Conservation (phyloP, 495 filamentous ascomycete genomes). For the Collariella sp. region DNA sequence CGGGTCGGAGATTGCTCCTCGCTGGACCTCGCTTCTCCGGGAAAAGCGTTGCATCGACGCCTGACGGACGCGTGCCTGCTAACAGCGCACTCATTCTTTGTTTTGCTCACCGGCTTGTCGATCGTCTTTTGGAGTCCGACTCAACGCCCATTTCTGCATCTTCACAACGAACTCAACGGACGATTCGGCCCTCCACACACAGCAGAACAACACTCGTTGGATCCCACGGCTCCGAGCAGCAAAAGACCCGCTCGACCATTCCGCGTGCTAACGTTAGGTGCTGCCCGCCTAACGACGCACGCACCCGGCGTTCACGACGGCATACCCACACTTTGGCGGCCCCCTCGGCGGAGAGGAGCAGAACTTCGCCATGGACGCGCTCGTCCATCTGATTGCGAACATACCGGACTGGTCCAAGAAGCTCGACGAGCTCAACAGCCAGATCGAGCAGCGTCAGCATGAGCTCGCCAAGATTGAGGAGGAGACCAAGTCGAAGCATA, state of each 20-base stretch:
- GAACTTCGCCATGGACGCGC: slow-evolving; percentile 49
- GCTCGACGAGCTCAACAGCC: slow-evolving; percentile 58
- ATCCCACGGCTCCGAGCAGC: neutral
- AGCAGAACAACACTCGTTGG: neutral
- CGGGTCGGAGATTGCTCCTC: too few species aligned
- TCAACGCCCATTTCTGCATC: neutral
- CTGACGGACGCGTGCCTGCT: too few species aligned
- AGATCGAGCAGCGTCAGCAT: slow-evolving; percentile 60
- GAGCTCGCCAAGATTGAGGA: slow-evolving; percentile 51
- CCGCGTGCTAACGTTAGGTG: neutral
- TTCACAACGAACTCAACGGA: neutral
- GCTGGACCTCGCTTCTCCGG: too few species aligned
- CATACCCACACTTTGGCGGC: slow-evolving; percentile 3
- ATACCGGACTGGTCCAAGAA: slow-evolving; percentile 60
- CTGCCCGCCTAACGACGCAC: slow-evolving; percentile 23
- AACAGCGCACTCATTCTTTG: too few species aligned
- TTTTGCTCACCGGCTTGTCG: neutral
- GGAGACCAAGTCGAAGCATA: slow-evolving; percentile 17
- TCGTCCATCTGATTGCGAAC: slow-evolving; percentile 53
- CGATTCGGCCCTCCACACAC: neutral
- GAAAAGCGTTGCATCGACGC: too few species aligned
- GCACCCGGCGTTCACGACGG: slow-evolving; percentile 21
- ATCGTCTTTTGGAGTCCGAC: neutral
- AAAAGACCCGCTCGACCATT: neutral
- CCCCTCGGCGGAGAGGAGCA: slow-evolving; percentile 22